Conservation (phyloP, 352 stramenopile genomes). For the Phytopythium delawarense region DNA sequence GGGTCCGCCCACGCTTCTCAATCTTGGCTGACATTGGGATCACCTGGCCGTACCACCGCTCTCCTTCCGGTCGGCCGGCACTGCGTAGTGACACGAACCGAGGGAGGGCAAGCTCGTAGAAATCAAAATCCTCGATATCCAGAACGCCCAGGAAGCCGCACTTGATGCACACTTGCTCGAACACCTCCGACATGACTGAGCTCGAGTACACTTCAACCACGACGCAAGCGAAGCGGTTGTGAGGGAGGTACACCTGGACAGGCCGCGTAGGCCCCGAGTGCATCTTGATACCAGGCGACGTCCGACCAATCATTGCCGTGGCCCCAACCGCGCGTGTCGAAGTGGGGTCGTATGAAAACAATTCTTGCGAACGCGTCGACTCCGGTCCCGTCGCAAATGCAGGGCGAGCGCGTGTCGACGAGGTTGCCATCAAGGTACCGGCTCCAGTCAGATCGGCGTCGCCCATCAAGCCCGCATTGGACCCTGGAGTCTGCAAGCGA, state of each 20-base stretch:
- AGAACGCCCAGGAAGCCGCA: conserved; percentile 72
- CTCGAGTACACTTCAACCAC: conserved; percentile 57
- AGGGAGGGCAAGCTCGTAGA: conserved; percentile 77
- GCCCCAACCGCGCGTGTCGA: conserved; percentile 56
- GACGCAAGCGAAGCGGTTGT: conserved; percentile 83
- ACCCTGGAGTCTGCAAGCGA: conserved; percentile 58
- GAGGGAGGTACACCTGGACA: conserved; percentile 79
- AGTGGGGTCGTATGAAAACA: conserved; percentile 52
- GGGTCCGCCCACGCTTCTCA: conserved; percentile 51
- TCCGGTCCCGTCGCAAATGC: conserved; percentile 40
- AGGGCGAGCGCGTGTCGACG: conserved; percentile 47
- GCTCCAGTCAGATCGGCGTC: conserved; percentile 16
- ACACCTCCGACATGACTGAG: conserved; percentile 65
- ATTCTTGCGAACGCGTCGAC: conserved; percentile 48
- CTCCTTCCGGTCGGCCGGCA: conserved; percentile 73
- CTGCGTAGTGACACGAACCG: conserved; percentile 85
- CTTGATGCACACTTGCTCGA: conserved; percentile 70
- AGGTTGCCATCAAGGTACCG: conserved; percentile 3
- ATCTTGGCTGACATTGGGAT: conserved; percentile 58
- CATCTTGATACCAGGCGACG: conserved; percentile 40
- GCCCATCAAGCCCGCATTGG: conserved; percentile 18
- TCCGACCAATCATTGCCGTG: conserved; percentile 21
- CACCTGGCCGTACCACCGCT: conserved; percentile 78
- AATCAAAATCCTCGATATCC: conserved; percentile 78
- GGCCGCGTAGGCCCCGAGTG: conserved; percentile 33